Conservation (phyloP, 495 filamentous ascomycete species). For the Aspergillus homomorphus region DNA sequence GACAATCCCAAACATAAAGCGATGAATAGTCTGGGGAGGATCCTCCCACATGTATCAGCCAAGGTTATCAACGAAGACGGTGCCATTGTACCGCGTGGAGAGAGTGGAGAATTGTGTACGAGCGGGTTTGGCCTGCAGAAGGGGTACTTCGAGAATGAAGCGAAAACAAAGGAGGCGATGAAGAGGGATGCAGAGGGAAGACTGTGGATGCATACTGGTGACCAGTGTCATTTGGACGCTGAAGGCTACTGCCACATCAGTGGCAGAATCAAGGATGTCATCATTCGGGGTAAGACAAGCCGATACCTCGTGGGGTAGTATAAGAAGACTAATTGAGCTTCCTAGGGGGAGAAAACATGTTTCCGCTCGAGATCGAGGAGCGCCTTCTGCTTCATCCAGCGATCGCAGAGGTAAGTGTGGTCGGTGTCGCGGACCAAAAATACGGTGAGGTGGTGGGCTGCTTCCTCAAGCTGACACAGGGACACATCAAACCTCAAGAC, state of each 20-base stretch:
- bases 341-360: constrained; percentile 30
- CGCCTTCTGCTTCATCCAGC: constrained; percentile 16
- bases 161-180: constrained; percentile 3
- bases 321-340: background rate
- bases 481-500: background rate
- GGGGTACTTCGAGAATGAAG: constrained; percentile 2
- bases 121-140: background rate
- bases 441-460: constrained; percentile 18
- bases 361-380: constrained; percentile 27
- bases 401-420: constrained; percentile 22
- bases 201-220: constrained; percentile 29
- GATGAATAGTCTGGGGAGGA: background rate
- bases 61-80: background rate
- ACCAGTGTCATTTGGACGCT: constrained; percentile 21
- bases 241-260: constrained; percentile 35
- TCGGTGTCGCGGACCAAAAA: constrained; percentile 19
- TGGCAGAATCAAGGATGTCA: constrained; percentile 63
- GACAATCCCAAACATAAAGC: background rate
- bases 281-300: constrained; percentile 49
- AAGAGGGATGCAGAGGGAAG: constrained; percentile 7
- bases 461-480: background rate
- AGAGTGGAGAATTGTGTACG: background rate
- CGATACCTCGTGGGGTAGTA: background rate
- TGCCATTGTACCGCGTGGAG: background rate
- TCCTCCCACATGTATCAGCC: background rate